Base-by-base conservation (phyloP, 2,329 filamentous ascomycete genomes). In the Botrytis fragariae region DNA sequence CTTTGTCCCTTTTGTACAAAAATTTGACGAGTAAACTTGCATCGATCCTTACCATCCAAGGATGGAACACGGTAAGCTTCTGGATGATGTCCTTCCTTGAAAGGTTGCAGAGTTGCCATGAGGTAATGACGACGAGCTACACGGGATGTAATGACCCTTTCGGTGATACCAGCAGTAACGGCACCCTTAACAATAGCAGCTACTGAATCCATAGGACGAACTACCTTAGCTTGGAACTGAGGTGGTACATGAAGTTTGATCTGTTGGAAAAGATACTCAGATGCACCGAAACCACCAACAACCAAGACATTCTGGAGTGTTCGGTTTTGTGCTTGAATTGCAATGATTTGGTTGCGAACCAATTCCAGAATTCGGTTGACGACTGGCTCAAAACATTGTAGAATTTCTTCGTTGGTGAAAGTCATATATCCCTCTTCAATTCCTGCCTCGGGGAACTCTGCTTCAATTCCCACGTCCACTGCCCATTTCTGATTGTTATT, bases 341-440 rank as follows among this genome's bases (percentile, higher is more conserved):
- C 96, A 80, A 98, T 98, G 83, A 99, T 98, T 84, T 99, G 96
- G 84, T 98, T 98, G 78, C 95, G 89, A 74, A 98, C 96, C 77
- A 98, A 88, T 84, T 98, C 96, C 78, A 98, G 85, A 81, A 99
- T 98, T 73, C 96, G 89, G 86, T 98, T 98, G 72, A 98, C 95
- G 16, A 99, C 96, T 20, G 96, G 96, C 86, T 98, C 95, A 82
- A 98, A 99, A 85, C 96, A 98, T 85, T 98, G 95, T 78, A 99
- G 87, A 79, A 99, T 98, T 84, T 99, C 96, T 84, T 98, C 96
- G 82, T 99, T 98, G 75, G 95, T 98, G 82, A 99, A 99, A 3
- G 95, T 98, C 96, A 99, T 99, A 86, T 98, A 98, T 69, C 96
- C 95, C 84, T 99, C 96, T 84, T 98, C 96, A 78, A 99, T 98